A percentile compares a stretch with the other conserved stretches of the same genome.
phyloP scores from a whole-genome alignment of 2,329 filamentous ascomycete species.

The Whalleya microplaca region DNA sequence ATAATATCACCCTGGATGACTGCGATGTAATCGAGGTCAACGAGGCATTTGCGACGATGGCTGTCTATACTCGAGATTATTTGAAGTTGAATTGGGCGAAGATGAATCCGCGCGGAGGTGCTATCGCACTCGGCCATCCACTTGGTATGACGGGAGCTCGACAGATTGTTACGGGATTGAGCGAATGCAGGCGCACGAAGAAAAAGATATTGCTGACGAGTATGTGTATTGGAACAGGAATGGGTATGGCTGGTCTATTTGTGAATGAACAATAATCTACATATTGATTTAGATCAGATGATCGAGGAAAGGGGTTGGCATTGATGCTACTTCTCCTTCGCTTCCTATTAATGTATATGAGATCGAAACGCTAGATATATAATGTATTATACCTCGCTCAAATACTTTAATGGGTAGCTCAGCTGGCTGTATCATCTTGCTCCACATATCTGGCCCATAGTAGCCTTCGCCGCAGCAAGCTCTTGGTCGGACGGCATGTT shows the following conservation, averaged over 20 bases:
- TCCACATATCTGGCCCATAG: not conserved
- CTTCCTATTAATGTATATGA: not conserved
- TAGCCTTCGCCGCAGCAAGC: not conserved
- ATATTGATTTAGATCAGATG: too few relatives aligned
- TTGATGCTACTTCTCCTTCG: not conserved
- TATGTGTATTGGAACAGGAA: slow-evolving; percentile 80
- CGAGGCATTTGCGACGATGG: slow-evolving; percentile 98
- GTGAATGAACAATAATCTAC: slow-evolving; percentile 58
- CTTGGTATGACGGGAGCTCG: slow-evolving; percentile 77
- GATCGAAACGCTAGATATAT: not conserved
- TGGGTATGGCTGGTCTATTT: slow-evolving; percentile 70
- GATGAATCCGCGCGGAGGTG: slow-evolving; percentile 81
- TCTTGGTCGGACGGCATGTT: not conserved
- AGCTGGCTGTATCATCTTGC: too few relatives aligned
- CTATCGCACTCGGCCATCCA: slow-evolving; percentile 82
- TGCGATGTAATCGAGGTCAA: slow-evolving; percentile 93
- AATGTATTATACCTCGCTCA: not conserved
- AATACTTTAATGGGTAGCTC: not conserved
- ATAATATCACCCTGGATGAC: slow-evolving; percentile 77
- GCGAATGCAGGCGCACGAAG: slow-evolving; percentile 80
- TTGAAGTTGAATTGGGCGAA: slow-evolving; percentile 73
- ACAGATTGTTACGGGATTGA: slow-evolving; percentile 88
- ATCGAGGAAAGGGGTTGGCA: too few relatives aligned
- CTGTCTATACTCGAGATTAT: slow-evolving; percentile 83
- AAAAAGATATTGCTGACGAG: slow-evolving; percentile 91